Percentiles rank a stretch among this genome's conserved stretches.
These are phyloP conservation scores for Oryza brachyantha DNA, from an alignment of 176 grass and related monocot genomes.

Conservation along the genomic window DNA sequence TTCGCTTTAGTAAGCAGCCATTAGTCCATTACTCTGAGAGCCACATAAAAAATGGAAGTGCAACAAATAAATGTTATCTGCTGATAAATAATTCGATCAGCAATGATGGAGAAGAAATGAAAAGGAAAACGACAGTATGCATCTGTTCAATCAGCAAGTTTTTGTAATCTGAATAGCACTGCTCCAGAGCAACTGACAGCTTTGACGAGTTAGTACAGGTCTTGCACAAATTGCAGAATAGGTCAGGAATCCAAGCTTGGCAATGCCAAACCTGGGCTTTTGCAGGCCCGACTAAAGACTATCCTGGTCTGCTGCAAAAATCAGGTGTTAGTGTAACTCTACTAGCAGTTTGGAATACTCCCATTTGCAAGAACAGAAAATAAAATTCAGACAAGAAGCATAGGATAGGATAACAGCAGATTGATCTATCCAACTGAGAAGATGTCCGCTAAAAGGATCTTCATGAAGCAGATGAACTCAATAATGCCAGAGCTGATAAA, in stretches of 20 bases:
- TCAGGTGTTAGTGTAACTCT: too few species aligned
- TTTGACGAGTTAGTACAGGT: background rate
- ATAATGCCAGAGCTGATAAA: background rate
- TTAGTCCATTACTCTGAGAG: slow-evolving; percentile 23
- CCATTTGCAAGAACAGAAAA: background rate
- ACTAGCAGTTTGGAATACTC: background rate
- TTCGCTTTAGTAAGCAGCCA: background rate
- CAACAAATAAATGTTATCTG: background rate
- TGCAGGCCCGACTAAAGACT: too few species aligned
- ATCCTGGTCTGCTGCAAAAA: background rate
- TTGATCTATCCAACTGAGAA: background rate
- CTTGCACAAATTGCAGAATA: background rate
- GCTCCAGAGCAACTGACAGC: background rate
- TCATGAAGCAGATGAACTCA: background rate
- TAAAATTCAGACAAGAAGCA: background rate
- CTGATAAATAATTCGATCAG: background rate
- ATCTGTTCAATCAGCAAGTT: background rate
- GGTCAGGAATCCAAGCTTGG: background rate
- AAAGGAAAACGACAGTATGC: background rate
- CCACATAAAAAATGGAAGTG: background rate
- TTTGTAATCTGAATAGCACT: background rate
- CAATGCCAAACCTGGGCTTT: background rate
- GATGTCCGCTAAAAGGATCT: background rate
- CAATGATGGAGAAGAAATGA: background rate
- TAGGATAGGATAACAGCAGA: background rate